Base-by-base conservation (phyloP, 106 monocot genomes). In the Xerophyta viscosa region DNA sequence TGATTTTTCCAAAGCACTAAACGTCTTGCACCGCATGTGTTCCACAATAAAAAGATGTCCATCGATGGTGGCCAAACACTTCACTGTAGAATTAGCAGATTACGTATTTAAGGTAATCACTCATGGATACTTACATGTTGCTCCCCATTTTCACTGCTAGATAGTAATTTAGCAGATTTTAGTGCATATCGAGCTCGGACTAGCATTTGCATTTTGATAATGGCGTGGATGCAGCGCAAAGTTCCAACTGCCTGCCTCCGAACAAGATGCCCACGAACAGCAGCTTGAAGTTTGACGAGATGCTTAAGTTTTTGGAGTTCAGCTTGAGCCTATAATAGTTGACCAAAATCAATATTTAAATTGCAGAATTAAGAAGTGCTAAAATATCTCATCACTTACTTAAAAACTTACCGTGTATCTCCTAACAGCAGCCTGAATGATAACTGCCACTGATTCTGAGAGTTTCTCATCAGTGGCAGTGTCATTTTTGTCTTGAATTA, bases 201-300 rank as follows among this genome's bases (percentile, higher is more conserved):
- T 46, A 89, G 66, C 43, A 56, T 61, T 70, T 98, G 96, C 71
- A 98, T 64, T 79, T 85, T 89, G 29, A 85, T 48, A 62, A 98
- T 79, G 29, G 89, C 88, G 36, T 71, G 76, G 10, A 89, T 24
- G 57, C 96, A 98, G 27, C 76, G 73, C 50, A 98, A 73, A 27
- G 82, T 85, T 27, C 81, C 96, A 57, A 74, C 60, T 44, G 88
- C 88, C 55, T 89, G 76, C 26, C 73, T 78, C 27, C 89, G 57
- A 2, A 89, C 82, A 42, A 98, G 33, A 71, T 79, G 74, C n/a
- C 89, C 72, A 61, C 96, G 88, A 24, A 88, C 56, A 56, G 45
- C 65, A 60, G 89, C 89, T 98, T 98, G 96, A 61, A 98, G 50
- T 64, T 79, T 98, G 48, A 98, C 74, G 60, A 86, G 56, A 41